Conservation (phyloP, 768 basidiomycete genomes). For the Pulveroboletus sp. region DNA sequence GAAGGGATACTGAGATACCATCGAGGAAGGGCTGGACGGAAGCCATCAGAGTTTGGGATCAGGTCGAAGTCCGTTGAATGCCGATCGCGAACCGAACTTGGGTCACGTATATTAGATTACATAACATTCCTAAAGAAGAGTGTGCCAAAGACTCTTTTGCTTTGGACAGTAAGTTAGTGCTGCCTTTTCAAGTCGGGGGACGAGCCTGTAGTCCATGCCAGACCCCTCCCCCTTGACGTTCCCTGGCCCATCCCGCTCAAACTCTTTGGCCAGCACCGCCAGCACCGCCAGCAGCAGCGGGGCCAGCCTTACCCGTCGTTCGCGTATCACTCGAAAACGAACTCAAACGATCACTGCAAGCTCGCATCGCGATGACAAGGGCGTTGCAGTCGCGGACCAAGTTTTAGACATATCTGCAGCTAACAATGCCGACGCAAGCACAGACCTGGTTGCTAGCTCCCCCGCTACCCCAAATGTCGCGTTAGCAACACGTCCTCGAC, state of each 20-base stretch:
- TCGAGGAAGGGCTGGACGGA: conserved; percentile 21
- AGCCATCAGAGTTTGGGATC: conserved; percentile 4
- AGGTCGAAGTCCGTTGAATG: conserved; percentile 3
- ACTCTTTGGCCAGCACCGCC: conserved; percentile 38
- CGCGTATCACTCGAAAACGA: conserved; percentile 46
- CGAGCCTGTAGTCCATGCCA: conserved; percentile 28
- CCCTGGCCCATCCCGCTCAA: conserved; percentile 33
- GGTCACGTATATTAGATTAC: conserved; percentile 19
- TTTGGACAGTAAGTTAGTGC: conserved; percentile 12
- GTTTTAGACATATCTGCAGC: conserved; percentile 30
- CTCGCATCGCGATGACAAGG: conserved; percentile 22
- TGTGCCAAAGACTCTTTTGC: conserved; percentile 19
- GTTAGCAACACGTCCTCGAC: conserved; percentile 14
- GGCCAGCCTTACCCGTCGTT: conserved; percentile 48
- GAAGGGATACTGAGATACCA: conserved; percentile 8
- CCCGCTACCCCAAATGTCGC: conserved; percentile 9
- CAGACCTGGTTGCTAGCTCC: conserved; percentile 5
- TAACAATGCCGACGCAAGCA: conserved; percentile 12
- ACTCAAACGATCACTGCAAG: conserved; percentile 46
- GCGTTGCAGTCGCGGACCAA: conserved; percentile 12
- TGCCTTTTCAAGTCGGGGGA: conserved; percentile 20
- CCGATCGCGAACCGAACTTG: conserved; percentile 16
- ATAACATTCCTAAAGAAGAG: conserved; percentile 25
- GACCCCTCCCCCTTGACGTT: conserved; percentile 27
- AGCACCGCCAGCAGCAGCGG: conserved; percentile 47